A percentile compares a stretch with the other conserved stretches of the same genome.
These are phyloP conservation scores for Aspergillus persii DNA, from an alignment of 2,329 filamentous ascomycete species.

Conservation along the genomic window DNA sequence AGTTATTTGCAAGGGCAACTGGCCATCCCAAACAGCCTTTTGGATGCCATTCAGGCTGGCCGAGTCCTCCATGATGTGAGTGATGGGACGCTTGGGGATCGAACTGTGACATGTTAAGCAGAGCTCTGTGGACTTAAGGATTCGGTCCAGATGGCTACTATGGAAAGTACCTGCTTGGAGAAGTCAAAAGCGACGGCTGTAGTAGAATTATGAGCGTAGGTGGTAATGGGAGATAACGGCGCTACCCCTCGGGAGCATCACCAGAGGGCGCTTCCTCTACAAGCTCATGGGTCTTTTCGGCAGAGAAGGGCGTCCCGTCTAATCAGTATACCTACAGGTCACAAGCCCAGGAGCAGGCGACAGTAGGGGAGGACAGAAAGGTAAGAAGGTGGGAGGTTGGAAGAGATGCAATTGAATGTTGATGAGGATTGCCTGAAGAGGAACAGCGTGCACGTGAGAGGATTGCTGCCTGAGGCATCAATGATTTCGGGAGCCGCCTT, in stretches of 20 bases:
- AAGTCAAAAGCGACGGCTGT: neutral
- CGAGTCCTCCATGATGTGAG: constrained; percentile 25
- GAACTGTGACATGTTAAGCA: neutral
- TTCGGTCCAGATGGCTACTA: neutral
- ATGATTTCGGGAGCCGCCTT: neutral
- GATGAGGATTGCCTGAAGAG: constrained; percentile 2
- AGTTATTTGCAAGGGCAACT: constrained; percentile 59
- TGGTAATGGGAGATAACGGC: neutral
- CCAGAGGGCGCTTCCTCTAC: neutral
- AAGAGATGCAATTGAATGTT: neutral
- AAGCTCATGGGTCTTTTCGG: neutral
- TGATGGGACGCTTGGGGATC: neutral
- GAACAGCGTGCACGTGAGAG: constrained; percentile 4
- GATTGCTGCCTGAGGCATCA: constrained; percentile 3
- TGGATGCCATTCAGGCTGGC: constrained; percentile 34
- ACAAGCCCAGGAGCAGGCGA: neutral
- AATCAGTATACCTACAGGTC: neutral
- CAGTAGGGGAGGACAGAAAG: neutral
- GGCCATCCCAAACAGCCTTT: constrained; percentile 57
- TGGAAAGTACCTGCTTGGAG: neutral
- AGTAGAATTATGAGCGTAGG: neutral
- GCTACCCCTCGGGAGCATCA: neutral
- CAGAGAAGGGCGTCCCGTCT: neutral
- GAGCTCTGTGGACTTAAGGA: neutral
- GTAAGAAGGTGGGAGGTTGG: neutral